phyloP scores from a whole-genome alignment of 2,329 filamentous ascomycete genomes.

The Aspergillus niger region DNA sequence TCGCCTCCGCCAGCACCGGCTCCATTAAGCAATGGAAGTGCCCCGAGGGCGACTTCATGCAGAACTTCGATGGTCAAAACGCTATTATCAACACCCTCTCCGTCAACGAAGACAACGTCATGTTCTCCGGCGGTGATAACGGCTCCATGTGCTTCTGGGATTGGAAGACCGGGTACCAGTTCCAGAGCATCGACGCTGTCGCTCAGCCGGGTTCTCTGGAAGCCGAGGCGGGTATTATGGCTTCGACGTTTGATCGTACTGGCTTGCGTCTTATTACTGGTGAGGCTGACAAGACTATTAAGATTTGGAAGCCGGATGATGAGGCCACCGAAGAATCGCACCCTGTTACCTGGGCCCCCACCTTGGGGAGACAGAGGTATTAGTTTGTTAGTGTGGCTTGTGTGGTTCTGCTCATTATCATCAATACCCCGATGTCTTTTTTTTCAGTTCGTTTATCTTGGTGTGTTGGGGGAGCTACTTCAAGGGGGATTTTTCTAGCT shows the following conservation, averaged over 20 bases:
- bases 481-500: background rate
- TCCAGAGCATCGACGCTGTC: slow-evolving; percentile 85
- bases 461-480: too few species aligned
- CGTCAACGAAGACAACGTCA: slow-evolving; percentile 90
- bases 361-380: slow-evolving; percentile 73
- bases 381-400: slow-evolving; percentile 40
- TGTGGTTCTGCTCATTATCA: slow-evolving; percentile 1
- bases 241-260: slow-evolving; percentile 86
- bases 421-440: slow-evolving; percentile 16
- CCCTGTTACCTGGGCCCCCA: slow-evolving; percentile 89
- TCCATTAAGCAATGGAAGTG: slow-evolving; percentile 99
- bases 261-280: slow-evolving; percentile 88
- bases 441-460: slow-evolving; percentile 15
- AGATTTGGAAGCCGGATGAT: slow-evolving; percentile 95
- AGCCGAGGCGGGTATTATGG: slow-evolving; percentile 93
- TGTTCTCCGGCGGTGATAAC: slow-evolving; percentile 95
- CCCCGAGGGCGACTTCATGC: slow-evolving; percentile 97
- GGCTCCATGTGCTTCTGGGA: slow-evolving; percentile 98
- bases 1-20: slow-evolving; percentile 85
- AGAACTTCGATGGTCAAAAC: slow-evolving; percentile 97
- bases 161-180: slow-evolving; percentile 94
- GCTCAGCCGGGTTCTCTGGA: slow-evolving; percentile 93
- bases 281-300: slow-evolving; percentile 97
- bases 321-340: slow-evolving; percentile 87
- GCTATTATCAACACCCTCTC: slow-evolving; percentile 92